Percentiles rank a stretch among this genome's conserved stretches.
These are phyloP conservation scores for Aspergillus unguis DNA, from an alignment of 2,329 filamentous ascomycete species.

Conservation along the genomic window DNA sequence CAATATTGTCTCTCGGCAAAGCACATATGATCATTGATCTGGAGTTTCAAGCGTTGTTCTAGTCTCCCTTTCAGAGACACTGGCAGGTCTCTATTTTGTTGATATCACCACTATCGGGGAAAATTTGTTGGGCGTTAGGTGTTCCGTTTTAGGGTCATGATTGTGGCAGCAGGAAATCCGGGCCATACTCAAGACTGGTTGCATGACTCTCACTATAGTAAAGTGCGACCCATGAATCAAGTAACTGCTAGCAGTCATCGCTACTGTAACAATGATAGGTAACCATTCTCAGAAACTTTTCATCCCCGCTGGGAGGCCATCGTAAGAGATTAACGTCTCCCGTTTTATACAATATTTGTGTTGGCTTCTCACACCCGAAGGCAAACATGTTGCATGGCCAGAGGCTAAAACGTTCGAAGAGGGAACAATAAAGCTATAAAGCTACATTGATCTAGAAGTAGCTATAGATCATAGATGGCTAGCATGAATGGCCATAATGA, in stretches of 20 bases:
- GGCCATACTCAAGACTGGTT: too few species aligned
- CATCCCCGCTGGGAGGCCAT: too few species aligned
- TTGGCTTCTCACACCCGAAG: too few species aligned
- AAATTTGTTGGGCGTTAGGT: neutral
- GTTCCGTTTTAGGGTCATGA: neutral
- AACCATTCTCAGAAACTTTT: too few species aligned
- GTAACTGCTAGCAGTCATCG: too few species aligned
- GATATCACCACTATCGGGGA: conserved; percentile 3
- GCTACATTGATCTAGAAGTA: neutral
- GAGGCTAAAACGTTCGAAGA: too few species aligned
- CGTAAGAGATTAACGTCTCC: too few species aligned
- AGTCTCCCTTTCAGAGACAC: neutral
- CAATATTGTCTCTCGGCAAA: neutral
- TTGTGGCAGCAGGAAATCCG: neutral
- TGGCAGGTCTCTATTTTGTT: neutral
- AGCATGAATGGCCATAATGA: neutral
- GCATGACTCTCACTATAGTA: too few species aligned
- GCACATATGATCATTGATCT: neutral
- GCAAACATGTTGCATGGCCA: too few species aligned
- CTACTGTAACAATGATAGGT: too few species aligned
- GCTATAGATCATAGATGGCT: neutral
- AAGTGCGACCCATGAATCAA: too few species aligned
- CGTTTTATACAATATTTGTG: too few species aligned
- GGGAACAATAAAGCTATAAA: neutral
- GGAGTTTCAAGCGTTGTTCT: neutral